phyloP scores from a whole-genome alignment of 108 stramenopile species.

The Halocafeteria seosinensis region DNA sequence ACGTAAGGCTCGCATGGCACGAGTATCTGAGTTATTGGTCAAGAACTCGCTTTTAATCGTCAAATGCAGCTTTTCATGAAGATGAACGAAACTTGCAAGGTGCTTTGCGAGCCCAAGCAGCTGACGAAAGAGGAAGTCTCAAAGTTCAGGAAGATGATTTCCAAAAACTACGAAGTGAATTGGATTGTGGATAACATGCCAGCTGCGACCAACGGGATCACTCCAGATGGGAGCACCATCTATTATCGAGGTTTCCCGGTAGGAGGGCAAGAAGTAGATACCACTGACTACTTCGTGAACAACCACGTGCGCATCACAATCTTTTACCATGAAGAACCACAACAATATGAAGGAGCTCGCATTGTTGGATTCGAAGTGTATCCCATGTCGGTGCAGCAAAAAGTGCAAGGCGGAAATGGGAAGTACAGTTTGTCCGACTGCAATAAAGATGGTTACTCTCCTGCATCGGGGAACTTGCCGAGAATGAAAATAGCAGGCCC shows the following conservation, averaged over 20 bases:
- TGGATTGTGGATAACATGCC: slow-evolving; percentile 95
- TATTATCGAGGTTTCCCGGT: slow-evolving; percentile 81
- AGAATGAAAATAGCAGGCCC: slow-evolving; percentile 25
- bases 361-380: slow-evolving; percentile 83
- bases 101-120: slow-evolving; percentile 64
- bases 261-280: slow-evolving; percentile 41
- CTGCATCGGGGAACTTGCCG: slow-evolving; percentile 42
- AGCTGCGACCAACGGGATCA: slow-evolving; percentile 50
- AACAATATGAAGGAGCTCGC: slow-evolving; percentile 47
- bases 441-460: slow-evolving; percentile 45
- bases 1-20: too few species aligned
- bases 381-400: slow-evolving; percentile 66
- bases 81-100: slow-evolving; percentile 71
- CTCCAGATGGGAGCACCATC: slow-evolving; percentile 51
- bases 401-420: slow-evolving; percentile 43
- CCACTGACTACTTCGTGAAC: slow-evolving; percentile 34
- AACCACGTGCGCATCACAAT: slow-evolving; percentile 83
- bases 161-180: slow-evolving; percentile 78
- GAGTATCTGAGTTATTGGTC: too few species aligned
- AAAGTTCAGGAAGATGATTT: slow-evolving; percentile 67
- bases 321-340: slow-evolving; percentile 45
- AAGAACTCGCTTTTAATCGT: too few species aligned
- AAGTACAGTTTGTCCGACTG: slow-evolving; percentile 48
- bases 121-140: slow-evolving; percentile 64
- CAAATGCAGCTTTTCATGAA: slow-evolving; percentile 84